Percentiles rank a stretch among this genome's conserved stretches.
Conservation (phyloP, 2,329 filamentous ascomycete genomes). For the Madurella fahalii region DNA sequence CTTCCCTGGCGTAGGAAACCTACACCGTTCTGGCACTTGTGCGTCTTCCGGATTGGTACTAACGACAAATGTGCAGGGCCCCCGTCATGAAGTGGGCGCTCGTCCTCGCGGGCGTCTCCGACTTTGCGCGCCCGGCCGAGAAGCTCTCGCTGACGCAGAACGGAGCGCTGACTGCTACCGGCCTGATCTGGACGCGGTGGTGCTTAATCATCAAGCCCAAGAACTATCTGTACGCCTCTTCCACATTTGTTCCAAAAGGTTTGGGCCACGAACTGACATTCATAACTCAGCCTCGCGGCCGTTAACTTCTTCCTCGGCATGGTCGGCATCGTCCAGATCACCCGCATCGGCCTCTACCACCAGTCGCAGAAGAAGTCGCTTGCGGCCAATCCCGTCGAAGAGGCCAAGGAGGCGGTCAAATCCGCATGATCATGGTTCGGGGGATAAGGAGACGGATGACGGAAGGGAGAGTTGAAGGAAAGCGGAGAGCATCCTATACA, state of each 20-base stretch:
- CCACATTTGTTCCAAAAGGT: neutral
- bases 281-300: constrained; percentile 64
- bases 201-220: constrained; percentile 94
- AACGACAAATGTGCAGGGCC: constrained; percentile 56
- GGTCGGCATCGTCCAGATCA: constrained; percentile 78
- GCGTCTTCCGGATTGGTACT: neutral
- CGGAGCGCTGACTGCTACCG: constrained; percentile 81
- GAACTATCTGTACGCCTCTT: constrained; percentile 72
- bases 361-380: constrained; percentile 53
- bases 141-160: constrained; percentile 94
- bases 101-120: constrained; percentile 85
- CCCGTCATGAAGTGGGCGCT: constrained; percentile 97
- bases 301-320: constrained; percentile 97
- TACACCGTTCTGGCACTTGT: no score
- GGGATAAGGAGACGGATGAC: no score
- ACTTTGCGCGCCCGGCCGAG: constrained; percentile 86
- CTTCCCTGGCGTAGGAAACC: neutral
- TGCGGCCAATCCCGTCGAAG: constrained; percentile 30
- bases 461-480: neutral
- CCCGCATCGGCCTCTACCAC: constrained; percentile 68
- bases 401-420: constrained; percentile 23
- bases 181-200: constrained; percentile 97
- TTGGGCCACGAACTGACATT: neutral
- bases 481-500: neutral
- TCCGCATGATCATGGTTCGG: neutral